These are phyloP conservation scores for Epichloe sibirici DNA, from an alignment of 2,329 filamentous ascomycete species.

Conservation along the genomic window DNA sequence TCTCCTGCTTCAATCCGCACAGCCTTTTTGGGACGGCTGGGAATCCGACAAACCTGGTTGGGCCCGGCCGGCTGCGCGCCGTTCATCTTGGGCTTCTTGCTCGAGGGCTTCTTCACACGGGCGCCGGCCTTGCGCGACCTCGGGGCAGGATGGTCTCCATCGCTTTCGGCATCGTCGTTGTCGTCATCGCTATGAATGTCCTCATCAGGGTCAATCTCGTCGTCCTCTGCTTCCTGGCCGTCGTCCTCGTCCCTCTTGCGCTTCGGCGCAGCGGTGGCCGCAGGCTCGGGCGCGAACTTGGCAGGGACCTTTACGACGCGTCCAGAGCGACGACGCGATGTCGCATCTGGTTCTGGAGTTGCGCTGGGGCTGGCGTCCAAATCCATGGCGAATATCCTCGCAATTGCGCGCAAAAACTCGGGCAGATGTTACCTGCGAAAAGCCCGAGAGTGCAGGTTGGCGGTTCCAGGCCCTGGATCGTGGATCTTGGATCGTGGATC, in stretches of 20 bases:
- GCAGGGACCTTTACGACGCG: conserved; percentile 49
- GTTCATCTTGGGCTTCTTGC: conserved; percentile 54
- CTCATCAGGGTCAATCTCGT: conserved; percentile 34
- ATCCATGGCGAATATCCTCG: conserved; percentile 10
- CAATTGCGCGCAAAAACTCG: conserved; percentile 6
- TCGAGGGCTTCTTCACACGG: conserved; percentile 42
- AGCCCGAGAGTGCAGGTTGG: conserved; percentile 1
- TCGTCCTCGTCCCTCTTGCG: conserved; percentile 43
- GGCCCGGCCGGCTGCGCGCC: conserved; percentile 30
- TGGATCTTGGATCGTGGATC: neutral
- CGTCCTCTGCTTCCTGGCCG: conserved; percentile 35
- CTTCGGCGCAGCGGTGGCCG: conserved; percentile 33
- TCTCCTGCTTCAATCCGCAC: conserved; percentile 38
- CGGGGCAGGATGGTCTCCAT: conserved; percentile 27
- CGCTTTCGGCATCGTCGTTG: conserved; percentile 32
- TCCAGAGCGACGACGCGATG: conserved; percentile 54
- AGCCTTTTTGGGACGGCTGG: conserved; percentile 43
- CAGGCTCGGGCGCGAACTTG: conserved; percentile 44
- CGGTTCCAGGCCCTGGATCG: neutral
- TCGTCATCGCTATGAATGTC: conserved; percentile 16
- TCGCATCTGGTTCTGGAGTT: conserved; percentile 33
- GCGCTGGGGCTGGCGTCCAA: conserved; percentile 7
- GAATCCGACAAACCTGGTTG: conserved; percentile 30
- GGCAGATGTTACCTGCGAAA: conserved; percentile 10
- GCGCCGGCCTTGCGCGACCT: conserved; percentile 28